A percentile compares a stretch with the other conserved stretches of the same genome.
phyloP scores from a whole-genome alignment of 257 asterid species.

The Solanum corneliomulleri region DNA sequence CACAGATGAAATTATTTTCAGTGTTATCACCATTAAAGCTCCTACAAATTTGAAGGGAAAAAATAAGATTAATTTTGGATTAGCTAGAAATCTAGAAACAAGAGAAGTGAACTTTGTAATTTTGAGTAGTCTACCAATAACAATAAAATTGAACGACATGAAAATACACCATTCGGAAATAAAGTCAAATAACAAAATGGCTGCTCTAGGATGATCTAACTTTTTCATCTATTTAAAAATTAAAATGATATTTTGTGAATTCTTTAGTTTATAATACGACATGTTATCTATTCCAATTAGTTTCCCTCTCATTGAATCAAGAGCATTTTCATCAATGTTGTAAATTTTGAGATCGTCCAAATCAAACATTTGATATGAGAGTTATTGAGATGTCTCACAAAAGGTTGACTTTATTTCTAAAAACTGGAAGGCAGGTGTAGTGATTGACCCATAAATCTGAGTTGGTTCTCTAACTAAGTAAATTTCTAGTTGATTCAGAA shows the following conservation, averaged over 20 bases:
- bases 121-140: not conserved
- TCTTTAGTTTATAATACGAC: not conserved
- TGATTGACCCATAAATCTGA: not conserved
- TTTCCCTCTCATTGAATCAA: not conserved
- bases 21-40: constrained; percentile 94
- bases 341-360: not conserved
- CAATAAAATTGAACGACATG: not conserved
- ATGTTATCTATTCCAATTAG: not conserved
- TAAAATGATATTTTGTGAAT: not conserved
- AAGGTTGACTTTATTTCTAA: not conserved
- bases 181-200: not conserved
- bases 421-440: not conserved
- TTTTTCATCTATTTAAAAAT: not conserved
- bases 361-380: not conserved
- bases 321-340: not conserved
- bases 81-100: not conserved
- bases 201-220: not conserved
- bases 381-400: not conserved
- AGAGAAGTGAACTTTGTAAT: not conserved
- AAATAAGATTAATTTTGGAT: not conserved
- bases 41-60: constrained; percentile 31
- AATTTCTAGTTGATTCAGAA: not conserved
- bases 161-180: not conserved
- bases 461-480: not conserved
- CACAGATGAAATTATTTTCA: constrained; percentile 79